phyloP scores from a whole-genome alignment of 2,329 filamentous ascomycete species.

The Cladosporium sp. region DNA sequence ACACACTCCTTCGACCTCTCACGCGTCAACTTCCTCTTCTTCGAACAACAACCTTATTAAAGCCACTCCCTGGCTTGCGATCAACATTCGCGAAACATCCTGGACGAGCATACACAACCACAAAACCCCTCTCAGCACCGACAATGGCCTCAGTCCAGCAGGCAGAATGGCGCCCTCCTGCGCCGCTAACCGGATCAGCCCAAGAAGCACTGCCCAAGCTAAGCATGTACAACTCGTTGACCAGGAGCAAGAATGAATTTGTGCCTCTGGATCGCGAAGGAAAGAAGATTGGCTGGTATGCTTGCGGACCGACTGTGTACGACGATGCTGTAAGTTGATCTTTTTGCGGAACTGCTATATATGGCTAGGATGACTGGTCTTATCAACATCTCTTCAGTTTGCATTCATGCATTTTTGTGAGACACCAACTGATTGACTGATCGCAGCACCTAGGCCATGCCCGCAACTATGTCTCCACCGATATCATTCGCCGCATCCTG shows the following conservation, averaged over 20 bases:
- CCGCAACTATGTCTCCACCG: constrained; percentile 86
- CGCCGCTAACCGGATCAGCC: constrained; percentile 33
- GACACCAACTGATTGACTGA: constrained; percentile 16
- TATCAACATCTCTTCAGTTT: neutral
- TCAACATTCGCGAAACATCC: neutral
- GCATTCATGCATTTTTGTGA: neutral
- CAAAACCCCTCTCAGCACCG: neutral
- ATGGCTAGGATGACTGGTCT: neutral
- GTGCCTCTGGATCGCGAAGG: constrained; percentile 67
- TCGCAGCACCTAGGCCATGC: constrained; percentile 72
- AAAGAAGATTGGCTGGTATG: constrained; percentile 78
- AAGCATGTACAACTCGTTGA: constrained; percentile 78
- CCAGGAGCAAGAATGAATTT: constrained; percentile 72
- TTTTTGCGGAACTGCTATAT: neutral
- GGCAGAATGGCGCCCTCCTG: constrained; percentile 37
- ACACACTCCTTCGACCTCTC: constrained; percentile 16
- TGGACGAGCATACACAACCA: constrained; percentile 9
- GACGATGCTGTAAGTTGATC: constrained; percentile 59
- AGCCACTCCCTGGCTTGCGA: neutral
- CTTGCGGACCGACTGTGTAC: constrained; percentile 80
- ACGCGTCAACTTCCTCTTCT: constrained; percentile 10
- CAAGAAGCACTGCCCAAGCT: constrained; percentile 52
- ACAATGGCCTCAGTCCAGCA: constrained; percentile 15
- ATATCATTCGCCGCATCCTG: constrained; percentile 82
- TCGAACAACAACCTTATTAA: neutral